Evolutionary conservation across 805 yeast genomes (phyloP).

Genomic region (Metschnikowia kunwiensis): DNA sequence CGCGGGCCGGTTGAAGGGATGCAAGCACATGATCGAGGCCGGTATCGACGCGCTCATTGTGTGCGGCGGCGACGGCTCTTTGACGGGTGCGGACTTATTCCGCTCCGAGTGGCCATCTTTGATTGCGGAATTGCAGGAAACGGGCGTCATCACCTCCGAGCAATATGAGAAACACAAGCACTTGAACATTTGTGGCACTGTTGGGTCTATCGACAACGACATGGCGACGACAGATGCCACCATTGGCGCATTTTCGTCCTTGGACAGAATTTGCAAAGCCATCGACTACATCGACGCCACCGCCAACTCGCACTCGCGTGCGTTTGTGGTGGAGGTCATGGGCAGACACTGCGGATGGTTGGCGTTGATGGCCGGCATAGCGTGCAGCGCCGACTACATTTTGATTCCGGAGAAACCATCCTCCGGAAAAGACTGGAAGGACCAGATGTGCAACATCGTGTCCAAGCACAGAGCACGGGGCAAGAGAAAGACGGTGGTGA

Average conservation of each 20-base stretch:
- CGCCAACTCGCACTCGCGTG: constrained; percentile 78
- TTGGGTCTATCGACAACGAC: constrained; percentile 82
- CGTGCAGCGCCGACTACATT: constrained; percentile 77
- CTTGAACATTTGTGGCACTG: constrained; percentile 69
- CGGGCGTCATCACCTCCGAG: constrained; percentile 43
- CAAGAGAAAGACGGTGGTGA: constrained; percentile 72
- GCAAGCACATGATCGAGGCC: constrained; percentile 60
- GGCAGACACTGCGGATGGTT: constrained; percentile 91
- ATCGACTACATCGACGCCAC: constrained; percentile 83
- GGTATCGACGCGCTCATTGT: constrained; percentile 79
- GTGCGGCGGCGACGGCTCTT: constrained; percentile 82
- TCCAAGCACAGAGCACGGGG: constrained; percentile 66
- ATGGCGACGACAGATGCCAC: constrained; percentile 85
- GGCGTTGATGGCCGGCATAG: constrained; percentile 75
- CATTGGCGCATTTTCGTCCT: constrained; percentile 76
- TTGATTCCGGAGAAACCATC: constrained; percentile 82
- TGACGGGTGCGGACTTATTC: constrained; percentile 79
- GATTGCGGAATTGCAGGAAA: constrained; percentile 51
- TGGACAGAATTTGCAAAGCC: constrained; percentile 70
- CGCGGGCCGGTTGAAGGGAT: constrained; percentile 60
- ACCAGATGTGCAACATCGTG: constrained; percentile 61
- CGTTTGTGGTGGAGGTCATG: constrained; percentile 84
- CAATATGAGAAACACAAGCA: constrained; percentile 49
- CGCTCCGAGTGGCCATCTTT: constrained; percentile 76
- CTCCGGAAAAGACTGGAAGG: constrained; percentile 58